Conservation (phyloP, 345 rosid genomes). For the Orychophragmus violaceus region DNA sequence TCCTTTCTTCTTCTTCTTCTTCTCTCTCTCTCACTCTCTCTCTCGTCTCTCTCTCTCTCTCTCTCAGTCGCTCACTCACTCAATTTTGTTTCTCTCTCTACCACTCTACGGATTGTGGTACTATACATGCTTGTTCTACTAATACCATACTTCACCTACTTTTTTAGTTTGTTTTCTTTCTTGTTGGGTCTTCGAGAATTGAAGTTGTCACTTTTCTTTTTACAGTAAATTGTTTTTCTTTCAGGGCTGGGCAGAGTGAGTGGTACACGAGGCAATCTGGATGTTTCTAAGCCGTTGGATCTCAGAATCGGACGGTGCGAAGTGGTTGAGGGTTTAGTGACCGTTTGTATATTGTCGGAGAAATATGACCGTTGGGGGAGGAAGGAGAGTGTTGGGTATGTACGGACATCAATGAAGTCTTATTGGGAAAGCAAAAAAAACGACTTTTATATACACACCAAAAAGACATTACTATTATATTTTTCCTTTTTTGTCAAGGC, state of each 20-base stretch:
- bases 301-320: constrained; percentile 44
- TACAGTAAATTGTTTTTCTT: constrained; percentile 13
- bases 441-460: not conserved
- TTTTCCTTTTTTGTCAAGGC: not conserved
- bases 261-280: constrained; percentile 32
- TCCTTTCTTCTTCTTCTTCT: not conserved
- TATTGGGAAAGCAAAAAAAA: constrained; percentile 7
- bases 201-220: constrained; percentile 33
- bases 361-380: constrained; percentile 87
- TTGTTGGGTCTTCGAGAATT: constrained; percentile 34
- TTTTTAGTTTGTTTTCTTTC: constrained; percentile 32
- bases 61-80: constrained; percentile 3
- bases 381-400: constrained; percentile 42
- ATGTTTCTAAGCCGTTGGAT: constrained; percentile 48
- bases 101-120: constrained; percentile 31
- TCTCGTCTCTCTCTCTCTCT: not conserved
- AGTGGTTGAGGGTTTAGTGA: constrained; percentile 36
- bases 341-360: constrained; percentile 87
- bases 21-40: not conserved
- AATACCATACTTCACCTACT: constrained; percentile 29
- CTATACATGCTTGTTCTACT: constrained; percentile 22
- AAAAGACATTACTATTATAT: not conserved
- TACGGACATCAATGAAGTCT: constrained; percentile 37
- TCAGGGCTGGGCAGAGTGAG: constrained; percentile 30
- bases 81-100: constrained; percentile 24